Conservation (phyloP, 2,329 filamentous ascomycete genomes). For the Exophiala phaeomuriformis region DNA sequence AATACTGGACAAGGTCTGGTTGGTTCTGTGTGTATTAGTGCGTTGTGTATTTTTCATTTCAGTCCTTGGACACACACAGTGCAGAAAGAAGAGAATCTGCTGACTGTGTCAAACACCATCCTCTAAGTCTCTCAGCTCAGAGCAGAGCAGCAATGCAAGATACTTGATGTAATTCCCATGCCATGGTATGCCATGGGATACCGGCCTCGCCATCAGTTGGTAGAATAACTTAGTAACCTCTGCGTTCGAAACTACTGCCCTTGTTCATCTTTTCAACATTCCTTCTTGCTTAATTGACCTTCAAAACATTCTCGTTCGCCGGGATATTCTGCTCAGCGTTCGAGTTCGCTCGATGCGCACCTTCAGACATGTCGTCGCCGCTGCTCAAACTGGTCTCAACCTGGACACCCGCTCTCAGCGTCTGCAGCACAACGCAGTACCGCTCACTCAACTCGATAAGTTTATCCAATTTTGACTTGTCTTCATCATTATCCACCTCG, state of each 20-base stretch:
- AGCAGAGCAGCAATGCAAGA: neutral
- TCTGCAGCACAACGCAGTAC: slow-evolving; percentile 44
- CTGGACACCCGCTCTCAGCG: slow-evolving; percentile 34
- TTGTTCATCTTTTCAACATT: neutral
- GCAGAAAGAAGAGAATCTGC: too few species aligned
- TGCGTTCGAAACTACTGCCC: neutral
- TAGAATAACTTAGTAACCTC: neutral
- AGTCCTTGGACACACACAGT: too few species aligned
- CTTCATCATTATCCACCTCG: slow-evolving; percentile 34
- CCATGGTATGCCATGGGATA: neutral
- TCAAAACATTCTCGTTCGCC: slow-evolving; percentile 15
- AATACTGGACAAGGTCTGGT: too few species aligned
- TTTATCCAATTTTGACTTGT: slow-evolving; percentile 39
- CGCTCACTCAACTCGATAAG: slow-evolving; percentile 44
- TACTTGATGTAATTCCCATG: neutral
- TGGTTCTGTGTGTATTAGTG: too few species aligned
- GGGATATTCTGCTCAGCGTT: slow-evolving; percentile 8
- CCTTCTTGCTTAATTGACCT: slow-evolving; percentile 5
- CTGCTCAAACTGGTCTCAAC: slow-evolving; percentile 29
- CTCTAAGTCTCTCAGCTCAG: too few species aligned
- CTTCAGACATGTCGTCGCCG: slow-evolving; percentile 4
- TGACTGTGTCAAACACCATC: too few species aligned
- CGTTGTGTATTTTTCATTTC: too few species aligned
- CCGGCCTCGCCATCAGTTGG: too few species aligned
- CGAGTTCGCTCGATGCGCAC: slow-evolving; percentile 2